Base-by-base conservation (phyloP, 371 early-diverging fungal genomes). In the Apophysomyces elegans region DNA sequence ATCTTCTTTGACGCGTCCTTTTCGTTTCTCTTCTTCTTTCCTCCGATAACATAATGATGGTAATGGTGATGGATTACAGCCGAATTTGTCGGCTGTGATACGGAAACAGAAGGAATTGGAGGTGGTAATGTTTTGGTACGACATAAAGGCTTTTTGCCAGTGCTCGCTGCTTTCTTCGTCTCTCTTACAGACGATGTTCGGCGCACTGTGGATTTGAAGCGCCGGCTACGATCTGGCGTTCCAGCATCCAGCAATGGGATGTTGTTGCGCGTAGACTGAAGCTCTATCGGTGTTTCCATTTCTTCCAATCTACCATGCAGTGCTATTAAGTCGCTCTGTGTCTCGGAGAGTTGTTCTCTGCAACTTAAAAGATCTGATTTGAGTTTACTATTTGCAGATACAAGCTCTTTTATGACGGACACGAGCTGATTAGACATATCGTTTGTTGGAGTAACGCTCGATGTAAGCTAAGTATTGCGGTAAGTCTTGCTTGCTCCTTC, bases 21-120 rank as follows among this genome's bases (percentile, higher is more conserved):
- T 14, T 37, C 47, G 21, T 37, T 63, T 3, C 7, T 47, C 60
- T 57, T 56, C 66, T 63, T 60, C 69, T 72, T 57, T 66, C 69
- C 58, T 47, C 39, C 61, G 58, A 65, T 63, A 32, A 67, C 59
- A 58, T 79, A 70, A 32, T 76, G 77, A 58, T 82, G 79, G 12
- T 73, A 77, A 65, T 82, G 82, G 38, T 79, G 78, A 62, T 82
- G 82, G 35, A 82, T 69, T 8, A 82, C 68, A 1, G 68, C 62
- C 2, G 58, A 56, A 61, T 37, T 37, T 56, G 38, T 54, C 7
- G 43, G 43, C 37, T 63, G 12, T 8, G 70, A 66, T 59, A 62
- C 65, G 5, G 70, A 66, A 13, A 61, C 16, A 7, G 44, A 65
- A 39, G 67, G 69, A 26, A 61, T 59, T 59, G 71, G 68, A 46